Conservation (phyloP, 1,139 yeast genomes). For the Cylindricascospora bacillispora region DNA sequence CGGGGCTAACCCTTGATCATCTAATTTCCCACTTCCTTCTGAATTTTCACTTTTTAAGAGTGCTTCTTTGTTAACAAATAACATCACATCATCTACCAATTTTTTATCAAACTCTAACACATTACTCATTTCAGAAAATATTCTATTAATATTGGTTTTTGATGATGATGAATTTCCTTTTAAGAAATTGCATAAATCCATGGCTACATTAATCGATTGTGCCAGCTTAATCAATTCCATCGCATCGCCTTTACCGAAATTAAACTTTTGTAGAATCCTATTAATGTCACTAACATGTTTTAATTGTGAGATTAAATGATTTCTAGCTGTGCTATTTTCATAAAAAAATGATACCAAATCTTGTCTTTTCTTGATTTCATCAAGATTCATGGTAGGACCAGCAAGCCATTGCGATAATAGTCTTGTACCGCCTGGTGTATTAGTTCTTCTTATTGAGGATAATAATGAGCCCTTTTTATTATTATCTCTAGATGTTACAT, state of each 20-base stretch:
- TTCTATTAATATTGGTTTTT: conserved; percentile 3
- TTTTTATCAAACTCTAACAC: conserved; percentile 11
- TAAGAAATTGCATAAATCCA: conserved; percentile 8
- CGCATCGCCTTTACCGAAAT: conserved; percentile 34
- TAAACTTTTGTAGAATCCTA: conserved; percentile 42
- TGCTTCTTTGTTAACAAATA: conserved; percentile 15
- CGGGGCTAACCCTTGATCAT: conserved; percentile 1
- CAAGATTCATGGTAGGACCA: conserved; percentile 56
- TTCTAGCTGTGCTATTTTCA: conserved; percentile 29
- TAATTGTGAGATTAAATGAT: conserved; percentile 25
- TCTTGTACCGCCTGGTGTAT: conserved; percentile 73
- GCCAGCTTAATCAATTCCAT: conserved; percentile 35
- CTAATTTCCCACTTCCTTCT: not conserved
- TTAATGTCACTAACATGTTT: conserved; percentile 37
- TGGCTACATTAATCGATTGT: conserved; percentile 26
- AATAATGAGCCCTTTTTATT: conserved; percentile 57
- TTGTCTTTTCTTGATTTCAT: conserved; percentile 49
- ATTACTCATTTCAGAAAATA: conserved; percentile 5
- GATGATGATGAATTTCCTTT: conserved; percentile 1
- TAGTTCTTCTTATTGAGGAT: conserved; percentile 55
- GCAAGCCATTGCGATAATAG: conserved; percentile 68
- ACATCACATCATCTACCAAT: conserved; percentile 12
- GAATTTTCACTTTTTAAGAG: conserved; percentile 7
- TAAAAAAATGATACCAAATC: conserved; percentile 44
- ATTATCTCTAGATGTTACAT: conserved; percentile 43